Conservation (phyloP, 345 rosid genomes). For the Corymbia maculata region DNA sequence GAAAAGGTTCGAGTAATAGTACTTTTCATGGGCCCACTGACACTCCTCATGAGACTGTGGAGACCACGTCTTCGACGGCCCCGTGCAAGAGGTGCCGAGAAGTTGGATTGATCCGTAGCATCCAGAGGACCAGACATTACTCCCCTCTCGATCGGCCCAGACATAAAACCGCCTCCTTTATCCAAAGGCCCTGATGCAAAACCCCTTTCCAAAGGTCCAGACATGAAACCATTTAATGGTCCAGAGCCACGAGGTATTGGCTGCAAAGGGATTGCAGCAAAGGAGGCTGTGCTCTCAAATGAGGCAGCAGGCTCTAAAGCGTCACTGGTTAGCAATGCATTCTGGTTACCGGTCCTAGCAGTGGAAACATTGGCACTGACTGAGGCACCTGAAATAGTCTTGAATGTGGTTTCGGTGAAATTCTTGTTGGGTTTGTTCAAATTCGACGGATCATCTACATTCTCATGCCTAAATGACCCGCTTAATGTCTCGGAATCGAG, state of each 20-base stretch:
- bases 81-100: conserved; percentile 86
- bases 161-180: conserved; percentile 77
- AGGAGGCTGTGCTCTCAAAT: conserved; percentile 90
- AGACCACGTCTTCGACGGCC: conserved; percentile 57
- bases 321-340: conserved; percentile 57
- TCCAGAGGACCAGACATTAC: conserved; percentile 98
- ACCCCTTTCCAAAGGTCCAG: conserved; percentile 92
- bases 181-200: conserved; percentile 93
- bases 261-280: conserved; percentile 89
- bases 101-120: conserved; percentile 64
- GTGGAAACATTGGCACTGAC: conserved; percentile 98
- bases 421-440: conserved; percentile 42
- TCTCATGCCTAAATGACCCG: conserved; percentile 78
- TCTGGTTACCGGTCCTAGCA: conserved; percentile 81
- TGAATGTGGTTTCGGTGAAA: conserved; percentile 84
- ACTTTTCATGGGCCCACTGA: conserved; percentile 84
- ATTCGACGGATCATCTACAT: conserved; percentile 59
- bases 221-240: conserved; percentile 80
- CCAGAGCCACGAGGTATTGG: conserved; percentile 90
- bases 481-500: conserved; percentile 83
- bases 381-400: conserved; percentile 92
- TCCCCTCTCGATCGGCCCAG: conserved; percentile 91
- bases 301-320: conserved; percentile 90
- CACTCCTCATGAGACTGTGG: conserved; percentile 72
- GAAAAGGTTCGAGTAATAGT: conserved; percentile 80